Evolutionary conservation across 495 filamentous ascomycete species (phyloP), one percentile per base, ranked within the genome.

Genomic region (Pseudevernia furfuracea): DNA sequence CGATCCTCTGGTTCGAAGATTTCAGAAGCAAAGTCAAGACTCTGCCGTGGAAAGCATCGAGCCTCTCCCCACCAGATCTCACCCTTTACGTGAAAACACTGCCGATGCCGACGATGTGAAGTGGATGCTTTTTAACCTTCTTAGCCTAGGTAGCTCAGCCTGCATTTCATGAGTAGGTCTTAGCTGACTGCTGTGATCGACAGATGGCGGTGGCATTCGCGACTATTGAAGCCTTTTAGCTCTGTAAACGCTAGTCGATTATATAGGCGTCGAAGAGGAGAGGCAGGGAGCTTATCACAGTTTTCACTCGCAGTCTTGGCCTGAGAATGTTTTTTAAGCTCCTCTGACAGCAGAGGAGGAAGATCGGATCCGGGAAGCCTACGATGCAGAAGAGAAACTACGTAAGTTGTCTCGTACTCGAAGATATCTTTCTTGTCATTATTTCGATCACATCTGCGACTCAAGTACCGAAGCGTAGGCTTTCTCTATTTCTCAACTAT

Each of bases 381-480:
- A 19, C 3, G 23, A 30, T 53, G 14, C 32, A 1, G 17, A 30
- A 28, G 1, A 25, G 2, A 55, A 55, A 30, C 4, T 46, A 4
- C 25, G 62, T 30, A 53, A 34, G 2, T 46, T 61, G 12, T 52
- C 43, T 25, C 19, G 21, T 8, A 58, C 41, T 53, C 57, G 58
- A 34, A 68, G 62, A 58, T 70, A 68, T 65, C 58, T 70, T 15
- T 66, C 68, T 14, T 70, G 68, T 37, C 68, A 70, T 46, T 70
- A 70, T 57, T 70, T 70, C 23, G 66, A 68, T 49, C 23, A 60
- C 39, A 65, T 68, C 32, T 60, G 66, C 55, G 68, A 62, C 28
- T 62, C 66, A 39, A 66, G 68, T 39, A 70, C 68, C 7, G 68
- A 66, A 56, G 66, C 60, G 65, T 67, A 65, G 44, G 67, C 25